Base-by-base conservation (phyloP, 495 filamentous ascomycete species). In the Delitschia confertaspora region DNA sequence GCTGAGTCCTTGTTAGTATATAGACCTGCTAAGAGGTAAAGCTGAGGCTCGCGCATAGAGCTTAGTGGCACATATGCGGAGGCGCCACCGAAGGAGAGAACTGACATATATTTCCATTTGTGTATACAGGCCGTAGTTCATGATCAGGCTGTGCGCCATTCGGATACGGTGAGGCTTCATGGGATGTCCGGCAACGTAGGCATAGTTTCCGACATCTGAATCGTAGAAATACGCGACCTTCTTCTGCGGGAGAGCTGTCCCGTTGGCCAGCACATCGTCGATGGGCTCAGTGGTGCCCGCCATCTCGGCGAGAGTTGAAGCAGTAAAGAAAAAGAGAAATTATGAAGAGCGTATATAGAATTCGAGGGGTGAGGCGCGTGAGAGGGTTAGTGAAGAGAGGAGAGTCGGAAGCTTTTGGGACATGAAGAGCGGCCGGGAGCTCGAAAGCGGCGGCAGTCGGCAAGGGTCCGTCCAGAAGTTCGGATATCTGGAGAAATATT, bases 81-180 rank as follows among this genome's bases (percentile, higher is more conserved):
- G n/a, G n/a, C n/a, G n/a, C n/a, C n/a, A n/a, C n/a, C n/a, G n/a
- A n/a, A n/a, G 19, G 30, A 24, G 18, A 7, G 9, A 23, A 74
- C 83, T 71, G 67, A 94, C 88, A 56, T 96, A 99, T 13, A 99
- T 95, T 56, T 99, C 91, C 79, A 99, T 93, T 60, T 93, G 93
- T 66, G 93, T 93, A 67, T 96, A 99, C 0, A 95, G 75, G 18
- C 85, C 83, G 67, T 95, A 96, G 64, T 99, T 96, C 91, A 99
- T 96, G 41, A 99, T 88, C 63, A 99, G 64, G 53, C 81, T 88
- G 69, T 99, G 91, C 29, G 91, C 86, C 74, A 99, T 81, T 51
- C 91, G 79, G 64, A 99, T 96, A 33, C 91, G 80, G 69, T 98
- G 91, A 11, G 91, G 91, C 69, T 99, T 99, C 91, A 99, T 99